Evolutionary conservation across 148 eudicot species (phyloP).

Genomic region (Camellia japonica): DNA sequence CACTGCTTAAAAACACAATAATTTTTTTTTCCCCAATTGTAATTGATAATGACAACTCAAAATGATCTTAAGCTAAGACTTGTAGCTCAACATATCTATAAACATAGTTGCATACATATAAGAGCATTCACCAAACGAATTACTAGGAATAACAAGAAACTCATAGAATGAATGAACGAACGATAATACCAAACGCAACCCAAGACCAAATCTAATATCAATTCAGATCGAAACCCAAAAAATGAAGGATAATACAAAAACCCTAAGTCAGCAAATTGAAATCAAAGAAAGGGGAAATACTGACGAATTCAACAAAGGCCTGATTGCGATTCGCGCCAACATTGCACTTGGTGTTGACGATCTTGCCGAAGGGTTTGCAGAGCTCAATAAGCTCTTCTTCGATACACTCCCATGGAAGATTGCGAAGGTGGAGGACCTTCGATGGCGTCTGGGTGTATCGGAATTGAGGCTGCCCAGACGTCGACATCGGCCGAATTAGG

Average conservation of each 20-base stretch:
- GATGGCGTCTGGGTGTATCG: constrained; percentile 80
- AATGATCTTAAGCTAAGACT: too few species aligned
- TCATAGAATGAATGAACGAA: too few species aligned
- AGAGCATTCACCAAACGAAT: too few species aligned
- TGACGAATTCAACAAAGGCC: constrained; percentile 74
- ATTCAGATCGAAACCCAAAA: too few species aligned
- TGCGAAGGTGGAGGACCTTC: constrained; percentile 72
- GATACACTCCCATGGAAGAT: constrained; percentile 76
- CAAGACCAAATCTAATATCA: too few species aligned
- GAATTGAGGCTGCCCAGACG: constrained; percentile 51
- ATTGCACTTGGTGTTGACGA: constrained; percentile 74
- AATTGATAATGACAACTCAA: too few species aligned
- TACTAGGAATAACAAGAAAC: too few species aligned
- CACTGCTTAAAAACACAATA: too few species aligned
- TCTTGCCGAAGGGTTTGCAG: constrained; percentile 67
- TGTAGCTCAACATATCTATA: too few species aligned
- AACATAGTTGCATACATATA: too few species aligned
- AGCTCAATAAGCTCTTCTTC: constrained; percentile 75
- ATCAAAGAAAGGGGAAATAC: not conserved
- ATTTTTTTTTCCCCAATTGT: too few species aligned
- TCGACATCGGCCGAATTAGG: constrained; percentile 37
- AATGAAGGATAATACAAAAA: not conserved
- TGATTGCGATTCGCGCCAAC: constrained; percentile 83
- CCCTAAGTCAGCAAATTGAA: not conserved
- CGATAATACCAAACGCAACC: too few species aligned